A percentile compares a stretch with the other conserved stretches of the same genome.
Conservation (phyloP, 192 early-diverging fungal genomes). For the Coemansia sp. region DNA sequence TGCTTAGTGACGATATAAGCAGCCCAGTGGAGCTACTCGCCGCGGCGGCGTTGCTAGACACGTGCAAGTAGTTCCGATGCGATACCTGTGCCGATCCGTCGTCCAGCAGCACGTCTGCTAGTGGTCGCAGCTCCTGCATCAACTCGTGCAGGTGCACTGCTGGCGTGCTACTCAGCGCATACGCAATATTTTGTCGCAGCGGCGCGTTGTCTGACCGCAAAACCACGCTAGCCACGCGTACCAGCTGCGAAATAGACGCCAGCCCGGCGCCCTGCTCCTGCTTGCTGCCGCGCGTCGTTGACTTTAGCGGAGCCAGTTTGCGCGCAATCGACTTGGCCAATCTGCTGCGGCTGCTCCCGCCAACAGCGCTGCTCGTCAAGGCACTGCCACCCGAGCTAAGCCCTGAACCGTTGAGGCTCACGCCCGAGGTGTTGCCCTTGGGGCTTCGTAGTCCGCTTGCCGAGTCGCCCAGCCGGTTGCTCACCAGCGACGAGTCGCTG, state of each 20-base stretch:
- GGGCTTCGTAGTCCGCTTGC: background rate
- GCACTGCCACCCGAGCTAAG: background rate
- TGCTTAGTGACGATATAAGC: slow-evolving; percentile 15
- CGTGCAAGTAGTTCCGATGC: slow-evolving; percentile 48
- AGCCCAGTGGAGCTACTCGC: slow-evolving; percentile 2
- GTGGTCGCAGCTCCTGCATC: slow-evolving; percentile 45
- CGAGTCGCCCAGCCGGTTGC: slow-evolving; percentile 3
- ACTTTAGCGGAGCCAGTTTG: slow-evolving; percentile 44
- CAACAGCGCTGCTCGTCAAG: slow-evolving; percentile 3
- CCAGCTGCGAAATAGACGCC: slow-evolving; percentile 46
- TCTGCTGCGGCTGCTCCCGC: slow-evolving; percentile 24
- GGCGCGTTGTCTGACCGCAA: slow-evolving; percentile 46
- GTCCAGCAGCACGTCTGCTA: slow-evolving; percentile 45
- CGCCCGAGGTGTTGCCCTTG: background rate
- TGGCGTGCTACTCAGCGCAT: slow-evolving; percentile 39
- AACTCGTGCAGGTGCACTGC: slow-evolving; percentile 32
- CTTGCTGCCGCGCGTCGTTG: slow-evolving; percentile 29
- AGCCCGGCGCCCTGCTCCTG: slow-evolving; percentile 48
- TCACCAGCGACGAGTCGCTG: slow-evolving; percentile 4
- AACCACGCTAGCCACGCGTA: slow-evolving; percentile 36
- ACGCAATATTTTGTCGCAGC: slow-evolving; percentile 28
- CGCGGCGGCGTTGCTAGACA: slow-evolving; percentile 7
- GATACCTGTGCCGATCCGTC: slow-evolving; percentile 28
- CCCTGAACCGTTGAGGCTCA: background rate
- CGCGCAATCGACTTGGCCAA: slow-evolving; percentile 51